Conservation (phyloP, 2,329 filamentous ascomycete species). For the Fusarium sp. region DNA sequence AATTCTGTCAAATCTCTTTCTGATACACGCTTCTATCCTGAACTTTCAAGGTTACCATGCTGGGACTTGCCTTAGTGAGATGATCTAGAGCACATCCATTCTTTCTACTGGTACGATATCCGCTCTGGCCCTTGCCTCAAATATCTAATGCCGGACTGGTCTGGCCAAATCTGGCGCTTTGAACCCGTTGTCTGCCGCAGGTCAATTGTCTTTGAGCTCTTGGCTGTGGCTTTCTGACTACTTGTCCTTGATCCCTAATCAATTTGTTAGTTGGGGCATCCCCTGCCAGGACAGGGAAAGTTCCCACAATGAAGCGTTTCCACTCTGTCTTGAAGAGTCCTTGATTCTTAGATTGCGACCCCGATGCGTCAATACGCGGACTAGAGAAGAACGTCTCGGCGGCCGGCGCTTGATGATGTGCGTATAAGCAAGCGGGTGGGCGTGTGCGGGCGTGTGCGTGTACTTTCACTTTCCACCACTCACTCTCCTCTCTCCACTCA, state of each 20-base stretch:
- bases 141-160: conserved; percentile 33
- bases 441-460: conserved; percentile 40
- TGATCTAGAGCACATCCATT: conserved; percentile 54
- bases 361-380: conserved; percentile 29
- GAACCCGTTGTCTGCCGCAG: conserved; percentile 9
- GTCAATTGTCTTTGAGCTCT: conserved; percentile 4
- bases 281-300: conserved; percentile 27
- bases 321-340: conserved; percentile 19
- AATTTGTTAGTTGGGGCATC: conserved; percentile 16
- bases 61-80: conserved; percentile 51
- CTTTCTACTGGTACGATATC: conserved; percentile 52
- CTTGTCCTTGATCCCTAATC: conserved; percentile 18
- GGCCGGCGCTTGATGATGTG: conserved; percentile 44
- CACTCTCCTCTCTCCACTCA: conserved; percentile 32
- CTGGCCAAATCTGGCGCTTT: conserved; percentile 25
- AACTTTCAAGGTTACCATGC: conserved; percentile 25
- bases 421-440: conserved; percentile 42
- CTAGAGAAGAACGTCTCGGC: conserved; percentile 38
- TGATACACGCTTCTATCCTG: conserved; percentile 54
- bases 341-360: conserved; percentile 18
- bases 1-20: conserved; percentile 51
- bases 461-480: conserved; percentile 36
- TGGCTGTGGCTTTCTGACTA: conserved; percentile 20
- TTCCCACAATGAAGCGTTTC: conserved; percentile 22
- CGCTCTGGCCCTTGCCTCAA: conserved; percentile 33